Percentiles rank a stretch among this genome's conserved stretches.
Evolutionary conservation across 2,329 filamentous ascomycete species (phyloP).

Genomic region (Coniella lustricola): DNA sequence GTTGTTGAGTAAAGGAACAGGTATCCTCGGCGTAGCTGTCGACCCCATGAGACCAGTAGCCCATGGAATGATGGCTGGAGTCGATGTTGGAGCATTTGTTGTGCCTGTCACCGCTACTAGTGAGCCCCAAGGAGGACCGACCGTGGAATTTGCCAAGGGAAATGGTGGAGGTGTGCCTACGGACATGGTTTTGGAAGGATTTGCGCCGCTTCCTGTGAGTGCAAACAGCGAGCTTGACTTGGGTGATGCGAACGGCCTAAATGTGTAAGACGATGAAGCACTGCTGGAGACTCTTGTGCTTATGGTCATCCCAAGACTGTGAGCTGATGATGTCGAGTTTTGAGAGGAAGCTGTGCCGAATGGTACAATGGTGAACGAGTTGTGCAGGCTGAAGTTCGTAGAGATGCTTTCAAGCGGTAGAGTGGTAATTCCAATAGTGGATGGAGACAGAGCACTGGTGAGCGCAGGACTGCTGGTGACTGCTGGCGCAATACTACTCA

Average conservation of each 20-base stretch:
- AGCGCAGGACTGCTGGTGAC: not conserved
- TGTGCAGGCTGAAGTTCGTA: constrained; percentile 1
- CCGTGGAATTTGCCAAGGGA: too few species aligned
- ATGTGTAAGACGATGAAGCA: too few species aligned
- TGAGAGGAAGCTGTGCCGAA: not conserved
- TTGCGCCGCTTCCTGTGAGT: too few species aligned
- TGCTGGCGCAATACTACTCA: not conserved
- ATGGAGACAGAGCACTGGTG: not conserved
- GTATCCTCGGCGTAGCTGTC: not conserved
- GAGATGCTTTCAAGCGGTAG: not conserved
- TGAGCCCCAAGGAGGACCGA: too few species aligned
- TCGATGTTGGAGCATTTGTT: not conserved
- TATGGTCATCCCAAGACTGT: too few species aligned
- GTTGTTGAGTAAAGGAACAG: not conserved
- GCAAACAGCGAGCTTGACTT: too few species aligned
- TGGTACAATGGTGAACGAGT: not conserved
- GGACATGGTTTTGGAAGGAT: too few species aligned
- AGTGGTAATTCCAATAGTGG: not conserved
- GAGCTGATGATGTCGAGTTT: too few species aligned
- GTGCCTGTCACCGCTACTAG: too few species aligned
- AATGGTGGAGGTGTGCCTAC: too few species aligned
- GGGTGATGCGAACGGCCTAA: too few species aligned
- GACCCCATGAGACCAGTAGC: not conserved
- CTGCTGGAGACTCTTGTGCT: too few species aligned
- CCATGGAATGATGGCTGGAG: not conserved